phyloP scores from a whole-genome alignment of 805 yeast species.

The Candida taoyuanica region DNA sequence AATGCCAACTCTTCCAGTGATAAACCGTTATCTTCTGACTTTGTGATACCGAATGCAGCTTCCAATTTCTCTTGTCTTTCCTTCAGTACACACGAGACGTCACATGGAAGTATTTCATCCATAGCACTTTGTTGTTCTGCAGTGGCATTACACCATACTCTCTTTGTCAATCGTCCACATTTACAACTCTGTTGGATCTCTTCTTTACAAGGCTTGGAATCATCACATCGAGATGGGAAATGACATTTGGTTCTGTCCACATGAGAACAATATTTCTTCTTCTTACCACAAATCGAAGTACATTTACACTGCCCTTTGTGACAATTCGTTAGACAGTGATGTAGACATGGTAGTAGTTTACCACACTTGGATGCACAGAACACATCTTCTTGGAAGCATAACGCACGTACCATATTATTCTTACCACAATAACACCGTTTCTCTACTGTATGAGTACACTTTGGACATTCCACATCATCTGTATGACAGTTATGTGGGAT shows the following conservation, averaged over 20 bases:
- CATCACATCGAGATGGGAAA: conserved; percentile 48
- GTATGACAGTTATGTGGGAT: conserved; percentile 75
- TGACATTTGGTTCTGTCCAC: conserved; percentile 63
- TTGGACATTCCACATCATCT: conserved; percentile 63
- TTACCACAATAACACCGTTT: conserved; percentile 63
- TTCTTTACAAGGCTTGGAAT: conserved; percentile 46
- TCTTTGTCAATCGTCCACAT: conserved; percentile 54
- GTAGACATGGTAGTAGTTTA: conserved; percentile 42
- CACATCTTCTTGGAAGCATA: conserved; percentile 63
- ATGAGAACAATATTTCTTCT: conserved; percentile 61
- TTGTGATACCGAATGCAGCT: conserved; percentile 49
- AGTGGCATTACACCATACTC: conserved; percentile 56
- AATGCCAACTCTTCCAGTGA: conserved; percentile 20
- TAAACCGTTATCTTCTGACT: conserved; percentile 3
- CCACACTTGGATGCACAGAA: conserved; percentile 70
- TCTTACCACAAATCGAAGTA: conserved; percentile 50
- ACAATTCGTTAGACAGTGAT: conserved; percentile 50
- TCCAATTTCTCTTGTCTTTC: conserved; percentile 59
- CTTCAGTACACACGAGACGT: conserved; percentile 59
- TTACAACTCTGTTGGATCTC: conserved; percentile 48
- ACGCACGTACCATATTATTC: conserved; percentile 48
- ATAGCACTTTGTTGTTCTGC: conserved; percentile 28
- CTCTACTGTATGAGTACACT: conserved; percentile 60
- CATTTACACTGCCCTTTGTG: conserved; percentile 67
- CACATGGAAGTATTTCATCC: conserved; percentile 50